Conservation (phyloP, 352 stramenopile genomes). For the Pythium periplocum region DNA sequence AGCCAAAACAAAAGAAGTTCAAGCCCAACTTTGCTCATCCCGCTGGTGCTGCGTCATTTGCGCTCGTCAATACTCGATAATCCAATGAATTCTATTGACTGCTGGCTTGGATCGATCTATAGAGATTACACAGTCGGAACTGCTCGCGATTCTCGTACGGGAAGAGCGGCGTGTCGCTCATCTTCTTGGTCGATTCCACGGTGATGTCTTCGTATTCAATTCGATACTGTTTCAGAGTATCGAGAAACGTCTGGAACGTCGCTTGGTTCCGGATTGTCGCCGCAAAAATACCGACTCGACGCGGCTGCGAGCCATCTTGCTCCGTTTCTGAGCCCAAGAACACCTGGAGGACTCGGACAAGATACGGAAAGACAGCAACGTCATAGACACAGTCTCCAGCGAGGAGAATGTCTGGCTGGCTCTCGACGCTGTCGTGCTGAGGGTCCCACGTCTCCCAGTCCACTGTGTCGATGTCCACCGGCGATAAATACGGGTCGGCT, state of each 20-base stretch:
- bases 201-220: slow-evolving; percentile 74
- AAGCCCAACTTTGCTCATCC: no score
- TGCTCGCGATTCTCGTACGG: slow-evolving; percentile 59
- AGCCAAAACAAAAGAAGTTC: no score
- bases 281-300: slow-evolving; percentile 62
- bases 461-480: slow-evolving; percentile 48
- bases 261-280: slow-evolving; percentile 69
- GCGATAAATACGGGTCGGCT: slow-evolving; percentile 26
- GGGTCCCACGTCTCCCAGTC: slow-evolving; percentile 73
- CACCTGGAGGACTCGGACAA: slow-evolving; percentile 50
- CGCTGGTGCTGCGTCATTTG: no score
- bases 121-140: slow-evolving; percentile 63
- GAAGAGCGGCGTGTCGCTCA: slow-evolving; percentile 35
- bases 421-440: slow-evolving; percentile 15
- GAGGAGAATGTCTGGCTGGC: slow-evolving; percentile 46
- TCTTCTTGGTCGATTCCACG: slow-evolving; percentile 24
- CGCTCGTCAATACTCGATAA: no score
- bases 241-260: slow-evolving; percentile 73
- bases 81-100: no score
- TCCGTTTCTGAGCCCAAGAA: slow-evolving; percentile 33
- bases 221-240: slow-evolving; percentile 37
- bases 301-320: neutral
- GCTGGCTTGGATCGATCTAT: slow-evolving; percentile 9
- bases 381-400: slow-evolving; percentile 80
- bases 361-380: slow-evolving; percentile 42